Conservation (phyloP, 2,329 filamentous ascomycete genomes). For the Nothophoma quercina region DNA sequence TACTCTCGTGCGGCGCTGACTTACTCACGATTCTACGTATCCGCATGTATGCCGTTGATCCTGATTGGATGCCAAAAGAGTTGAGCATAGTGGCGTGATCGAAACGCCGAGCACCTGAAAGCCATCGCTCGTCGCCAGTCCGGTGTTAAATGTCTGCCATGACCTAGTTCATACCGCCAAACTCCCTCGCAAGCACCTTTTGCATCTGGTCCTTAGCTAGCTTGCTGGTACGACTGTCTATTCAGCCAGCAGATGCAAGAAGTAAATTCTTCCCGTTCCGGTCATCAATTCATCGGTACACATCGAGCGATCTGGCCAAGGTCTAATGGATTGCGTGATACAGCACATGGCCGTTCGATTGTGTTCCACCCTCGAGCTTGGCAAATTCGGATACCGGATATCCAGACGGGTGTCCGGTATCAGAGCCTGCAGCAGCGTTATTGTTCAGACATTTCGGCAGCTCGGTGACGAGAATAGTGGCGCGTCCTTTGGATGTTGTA, state of each 20-base stretch:
- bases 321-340: constrained; percentile 7
- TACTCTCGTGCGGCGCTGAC: neutral
- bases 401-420: neutral
- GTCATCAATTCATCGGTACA: constrained; percentile 2
- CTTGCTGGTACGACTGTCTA: constrained; percentile 1
- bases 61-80: neutral
- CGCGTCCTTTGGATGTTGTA: neutral
- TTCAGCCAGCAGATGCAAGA: neutral
- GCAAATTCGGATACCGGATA: neutral
- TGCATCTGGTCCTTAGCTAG: neutral
- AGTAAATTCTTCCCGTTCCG: neutral
- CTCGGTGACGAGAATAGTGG: neutral
- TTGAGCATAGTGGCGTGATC: neutral
- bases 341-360: neutral
- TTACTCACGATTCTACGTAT: neutral
- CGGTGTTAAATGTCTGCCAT: constrained; percentile 4
- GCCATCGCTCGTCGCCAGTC: neutral
- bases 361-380: neutral
- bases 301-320: neutral
- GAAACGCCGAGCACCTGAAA: neutral
- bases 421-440: constrained; percentile 4
- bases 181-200: neutral
- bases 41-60: neutral
- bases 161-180: constrained; percentile 4
- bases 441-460: constrained; percentile 5